A percentile compares a stretch with the other conserved stretches of the same genome.
These are phyloP conservation scores for Saccharomyces hybrid DNA, from an alignment of 1,139 yeast genomes.

Conservation along the genomic window DNA sequence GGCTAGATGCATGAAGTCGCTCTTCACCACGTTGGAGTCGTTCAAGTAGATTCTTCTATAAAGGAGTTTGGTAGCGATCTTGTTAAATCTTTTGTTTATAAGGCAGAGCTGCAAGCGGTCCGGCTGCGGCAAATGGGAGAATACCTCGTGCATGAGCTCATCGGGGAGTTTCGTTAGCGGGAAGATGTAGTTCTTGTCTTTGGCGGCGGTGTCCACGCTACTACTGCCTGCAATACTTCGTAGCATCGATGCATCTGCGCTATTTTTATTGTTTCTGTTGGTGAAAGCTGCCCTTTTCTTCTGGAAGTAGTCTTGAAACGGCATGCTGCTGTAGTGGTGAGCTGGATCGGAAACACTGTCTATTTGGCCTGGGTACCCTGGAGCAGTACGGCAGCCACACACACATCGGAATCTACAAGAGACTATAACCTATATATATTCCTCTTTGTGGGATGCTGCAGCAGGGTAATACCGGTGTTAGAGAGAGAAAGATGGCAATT, in stretches of 20 bases:
- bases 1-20: conserved; percentile 30
- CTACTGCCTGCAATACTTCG: neutral
- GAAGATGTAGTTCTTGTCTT: conserved; percentile 5
- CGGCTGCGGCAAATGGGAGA: conserved; percentile 29
- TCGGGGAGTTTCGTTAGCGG: conserved; percentile 22
- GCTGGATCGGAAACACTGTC: neutral
- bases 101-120: conserved; percentile 26
- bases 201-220: neutral
- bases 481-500: neutral
- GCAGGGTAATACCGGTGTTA: neutral
- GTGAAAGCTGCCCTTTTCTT: neutral
- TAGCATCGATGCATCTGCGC: neutral
- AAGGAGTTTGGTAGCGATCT: conserved; percentile 25
- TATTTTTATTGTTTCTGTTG: neutral
- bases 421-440: neutral
- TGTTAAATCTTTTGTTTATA: conserved; percentile 20
- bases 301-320: neutral
- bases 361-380: neutral
- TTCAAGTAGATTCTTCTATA: conserved; percentile 32
- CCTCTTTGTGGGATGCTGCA: neutral
- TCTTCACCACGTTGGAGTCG: conserved; percentile 33
- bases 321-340: neutral
- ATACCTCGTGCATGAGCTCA: conserved; percentile 26
- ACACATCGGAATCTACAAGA: neutral
- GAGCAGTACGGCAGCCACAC: neutral